A percentile compares a stretch with the other conserved stretches of the same genome.
phyloP scores from a whole-genome alignment of 2,329 filamentous ascomycete species.

The Geosmithia flava region DNA sequence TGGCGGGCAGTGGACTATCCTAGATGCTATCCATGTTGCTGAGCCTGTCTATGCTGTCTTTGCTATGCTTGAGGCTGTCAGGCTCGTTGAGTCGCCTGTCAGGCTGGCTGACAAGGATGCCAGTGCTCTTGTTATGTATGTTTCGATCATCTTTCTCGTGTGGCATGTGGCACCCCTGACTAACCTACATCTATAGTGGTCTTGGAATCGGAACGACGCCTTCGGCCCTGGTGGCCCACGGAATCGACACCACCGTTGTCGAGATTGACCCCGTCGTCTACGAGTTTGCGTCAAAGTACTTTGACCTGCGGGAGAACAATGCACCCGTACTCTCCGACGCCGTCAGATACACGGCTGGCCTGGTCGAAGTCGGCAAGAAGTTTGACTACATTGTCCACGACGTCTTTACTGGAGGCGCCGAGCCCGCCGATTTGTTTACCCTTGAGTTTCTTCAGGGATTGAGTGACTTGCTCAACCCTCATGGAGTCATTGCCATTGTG shows the following conservation, averaged over 20 bases:
- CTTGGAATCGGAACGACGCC: slow-evolving; percentile 89
- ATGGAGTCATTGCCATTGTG: slow-evolving; percentile 81
- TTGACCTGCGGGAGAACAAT: slow-evolving; percentile 65
- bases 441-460: slow-evolving; percentile 68
- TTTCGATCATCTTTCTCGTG: slow-evolving; percentile 4
- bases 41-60: slow-evolving; percentile 97
- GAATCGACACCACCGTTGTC: slow-evolving; percentile 84
- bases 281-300: slow-evolving; percentile 72
- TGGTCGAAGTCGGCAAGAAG: slow-evolving; percentile 28
- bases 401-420: slow-evolving; percentile 92
- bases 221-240: slow-evolving; percentile 73
- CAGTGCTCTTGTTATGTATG: slow-evolving; percentile 76
- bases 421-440: slow-evolving; percentile 82
- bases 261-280: slow-evolving; percentile 90
- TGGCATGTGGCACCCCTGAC: background rate
- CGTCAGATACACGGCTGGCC: slow-evolving; percentile 47
- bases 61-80: slow-evolving; percentile 83
- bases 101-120: slow-evolving; percentile 51
- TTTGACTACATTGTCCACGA: slow-evolving; percentile 97
- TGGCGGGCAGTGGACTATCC: slow-evolving; percentile 75
- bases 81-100: slow-evolving; percentile 49
- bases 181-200: slow-evolving; percentile 38
- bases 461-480: slow-evolving; percentile 55
- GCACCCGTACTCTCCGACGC: slow-evolving; percentile 75
- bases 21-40: slow-evolving; percentile 40